phyloP scores from a whole-genome alignment of 2,329 filamentous ascomycete genomes.

The Nemania sp. region DNA sequence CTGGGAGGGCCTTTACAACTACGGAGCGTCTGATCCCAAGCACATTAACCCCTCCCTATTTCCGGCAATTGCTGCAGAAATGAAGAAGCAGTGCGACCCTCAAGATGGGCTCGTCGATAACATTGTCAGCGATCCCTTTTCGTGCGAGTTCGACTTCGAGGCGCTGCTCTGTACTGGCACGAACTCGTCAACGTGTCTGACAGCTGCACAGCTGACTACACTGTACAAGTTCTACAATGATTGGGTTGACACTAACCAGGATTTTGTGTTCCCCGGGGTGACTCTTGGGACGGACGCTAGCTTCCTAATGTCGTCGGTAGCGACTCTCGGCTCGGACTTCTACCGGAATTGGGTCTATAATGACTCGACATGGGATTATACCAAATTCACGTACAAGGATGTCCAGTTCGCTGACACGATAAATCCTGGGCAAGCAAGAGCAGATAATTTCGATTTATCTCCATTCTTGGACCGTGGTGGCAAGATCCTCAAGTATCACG shows the following conservation, averaged over 20 bases:
- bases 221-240: conserved; percentile 48
- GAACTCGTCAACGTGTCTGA: conserved; percentile 53
- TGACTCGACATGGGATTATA: conserved; percentile 48
- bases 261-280: conserved; percentile 47
- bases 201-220: conserved; percentile 54
- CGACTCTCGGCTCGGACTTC: conserved; percentile 41
- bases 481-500: conserved; percentile 56
- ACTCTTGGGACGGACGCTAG: conserved; percentile 44
- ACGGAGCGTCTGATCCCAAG: conserved; percentile 55
- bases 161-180: conserved; percentile 52
- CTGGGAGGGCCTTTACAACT: conserved; percentile 58
- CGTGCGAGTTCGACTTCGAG: conserved; percentile 56
- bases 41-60: conserved; percentile 58
- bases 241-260: conserved; percentile 47
- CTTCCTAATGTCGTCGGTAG: conserved; percentile 35
- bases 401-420: conserved; percentile 46
- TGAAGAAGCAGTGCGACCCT: conserved; percentile 58
- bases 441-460: conserved; percentile 50
- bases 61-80: conserved; percentile 55
- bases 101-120: conserved; percentile 58
- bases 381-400: conserved; percentile 46
- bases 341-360: conserved; percentile 47
- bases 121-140: conserved; percentile 56
- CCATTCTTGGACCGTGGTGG: conserved; percentile 49
- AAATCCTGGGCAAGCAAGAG: conserved; percentile 44